Base-by-base conservation (phyloP, 75 land plant species). In the Sequoiadendron giganteum region DNA sequence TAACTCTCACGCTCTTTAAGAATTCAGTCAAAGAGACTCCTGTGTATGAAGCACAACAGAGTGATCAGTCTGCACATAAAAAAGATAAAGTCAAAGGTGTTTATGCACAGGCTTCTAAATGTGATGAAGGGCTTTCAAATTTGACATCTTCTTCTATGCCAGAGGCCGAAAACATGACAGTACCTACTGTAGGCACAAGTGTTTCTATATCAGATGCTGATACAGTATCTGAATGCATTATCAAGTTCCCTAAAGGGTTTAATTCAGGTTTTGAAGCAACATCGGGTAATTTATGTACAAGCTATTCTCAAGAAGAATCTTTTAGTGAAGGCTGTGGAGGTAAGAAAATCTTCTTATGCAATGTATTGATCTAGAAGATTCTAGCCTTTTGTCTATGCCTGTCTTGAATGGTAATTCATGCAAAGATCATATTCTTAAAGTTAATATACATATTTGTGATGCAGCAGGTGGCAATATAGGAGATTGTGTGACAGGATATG, bases 21-120 rank as follows among this genome's bases (percentile, higher is more conserved):
- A 47, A 1, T 82, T 82, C 49, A 8, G 52, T 82, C 84, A 82
- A 82, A 47, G 84, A 47, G 84, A 82, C 84, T 45, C 32, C 49
- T 82, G 84, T 43, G 32, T 25, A 42, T n/a, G 84, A 82, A 43
- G 49, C 84, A 82, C 45, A 43, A 28, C 84, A 28, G 3, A 82
- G 30, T n/a, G 30, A 47, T 82, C 49, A 82, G 84, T 47, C 49
- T 10, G 32, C 1, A 43, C n/a, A 47, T 28, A n/a, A n/a, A 82
- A 82, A 82, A 25, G 48, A 25, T 43, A 42, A 45, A 47, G 28
- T 43, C 47, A 52, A 47, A 82, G 84, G 13, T 43, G 30, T 28
- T 45, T 19, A 5, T 82, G 84, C 47, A 43, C 15, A 45, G 52
- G 48, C 4, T n/a, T 82, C 84, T 82, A 42, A 45, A 47, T 43